Percentiles rank a stretch among this genome's conserved stretches.
Conservation (phyloP, 2,329 filamentous ascomycete genomes). For the Hypoxylon sp. region DNA sequence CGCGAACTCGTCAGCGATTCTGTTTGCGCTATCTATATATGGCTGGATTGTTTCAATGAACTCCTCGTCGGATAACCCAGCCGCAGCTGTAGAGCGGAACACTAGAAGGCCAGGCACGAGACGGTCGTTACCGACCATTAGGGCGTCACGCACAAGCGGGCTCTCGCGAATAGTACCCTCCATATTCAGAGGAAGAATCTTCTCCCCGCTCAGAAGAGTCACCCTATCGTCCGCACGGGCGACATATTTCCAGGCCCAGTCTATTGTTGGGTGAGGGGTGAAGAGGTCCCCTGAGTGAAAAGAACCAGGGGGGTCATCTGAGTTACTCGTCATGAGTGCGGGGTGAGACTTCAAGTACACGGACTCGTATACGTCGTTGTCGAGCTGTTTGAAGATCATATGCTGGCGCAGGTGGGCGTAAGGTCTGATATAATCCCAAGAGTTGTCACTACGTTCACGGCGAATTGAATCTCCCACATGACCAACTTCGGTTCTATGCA, state of each 20-base stretch:
- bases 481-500: conserved; percentile 58
- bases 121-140: conserved; percentile 54
- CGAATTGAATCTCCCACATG: conserved; percentile 58
- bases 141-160: conserved; percentile 51
- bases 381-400: conserved; percentile 56
- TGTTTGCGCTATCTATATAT: conserved; percentile 56
- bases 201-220: conserved; percentile 57
- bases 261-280: conserved; percentile 54
- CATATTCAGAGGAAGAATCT: conserved; percentile 55
- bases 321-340: conserved; percentile 53
- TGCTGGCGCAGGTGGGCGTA: conserved; percentile 55
- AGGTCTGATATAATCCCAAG: conserved; percentile 59
- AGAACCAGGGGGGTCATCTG: conserved; percentile 54
- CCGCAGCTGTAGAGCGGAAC: conserved; percentile 49
- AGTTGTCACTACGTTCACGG: conserved; percentile 54
- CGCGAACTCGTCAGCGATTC: conserved; percentile 57
- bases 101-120: conserved; percentile 52
- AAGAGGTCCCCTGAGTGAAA: conserved; percentile 56
- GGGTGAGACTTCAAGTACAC: conserved; percentile 55
- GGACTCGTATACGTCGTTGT: conserved; percentile 53
- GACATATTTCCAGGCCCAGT: conserved; percentile 56
- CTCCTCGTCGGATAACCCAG: conserved; percentile 49
- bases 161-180: conserved; percentile 54
- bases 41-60: conserved; percentile 57
- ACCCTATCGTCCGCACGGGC: conserved; percentile 56